phyloP scores from a whole-genome alignment of 352 stramenopile genomes.

The Phytophthora vignae region DNA sequence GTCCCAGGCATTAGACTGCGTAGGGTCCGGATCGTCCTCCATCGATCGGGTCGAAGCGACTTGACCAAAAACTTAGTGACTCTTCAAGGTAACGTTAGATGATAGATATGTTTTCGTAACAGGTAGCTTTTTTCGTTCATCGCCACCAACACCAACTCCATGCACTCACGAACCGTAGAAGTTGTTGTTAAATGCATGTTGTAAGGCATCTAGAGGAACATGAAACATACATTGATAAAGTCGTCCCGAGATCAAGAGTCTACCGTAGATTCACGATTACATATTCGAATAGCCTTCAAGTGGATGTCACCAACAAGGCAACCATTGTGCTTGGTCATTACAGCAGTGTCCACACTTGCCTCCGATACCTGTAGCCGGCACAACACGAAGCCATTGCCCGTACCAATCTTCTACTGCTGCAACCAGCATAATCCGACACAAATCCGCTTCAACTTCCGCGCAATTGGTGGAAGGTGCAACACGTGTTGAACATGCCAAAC shows the following conservation, averaged over 20 bases:
- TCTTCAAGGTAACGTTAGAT: not conserved
- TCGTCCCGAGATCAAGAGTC: not conserved
- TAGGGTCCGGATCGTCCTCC: conserved; percentile 11
- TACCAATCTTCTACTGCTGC: conserved; percentile 1
- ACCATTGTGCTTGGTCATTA: not conserved
- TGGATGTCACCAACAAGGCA: not conserved
- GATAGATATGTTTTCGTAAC: not conserved
- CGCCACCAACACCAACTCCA: not conserved
- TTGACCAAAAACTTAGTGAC: conserved; percentile 8
- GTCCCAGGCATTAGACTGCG: conserved; percentile 6
- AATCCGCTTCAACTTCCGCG: conserved; percentile 3
- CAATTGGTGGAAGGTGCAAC: not conserved
- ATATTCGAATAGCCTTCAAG: not conserved
- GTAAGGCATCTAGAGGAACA: not conserved
- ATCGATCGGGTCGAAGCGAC: conserved; percentile 7
- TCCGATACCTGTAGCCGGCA: not conserved
- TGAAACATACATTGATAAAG: not conserved
- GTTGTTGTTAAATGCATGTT: no score
- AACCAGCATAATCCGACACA: not conserved
- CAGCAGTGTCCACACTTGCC: not conserved
- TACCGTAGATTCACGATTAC: not conserved
- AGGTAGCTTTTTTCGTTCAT: not conserved
- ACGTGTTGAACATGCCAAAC: conserved; percentile 3
- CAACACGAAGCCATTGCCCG: not conserved
- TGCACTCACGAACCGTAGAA: not conserved